Evolutionary conservation across 257 asterid species (phyloP), one percentile per base, ranked within the genome.

Genomic region (Rauvolfia tetraphylla): DNA sequence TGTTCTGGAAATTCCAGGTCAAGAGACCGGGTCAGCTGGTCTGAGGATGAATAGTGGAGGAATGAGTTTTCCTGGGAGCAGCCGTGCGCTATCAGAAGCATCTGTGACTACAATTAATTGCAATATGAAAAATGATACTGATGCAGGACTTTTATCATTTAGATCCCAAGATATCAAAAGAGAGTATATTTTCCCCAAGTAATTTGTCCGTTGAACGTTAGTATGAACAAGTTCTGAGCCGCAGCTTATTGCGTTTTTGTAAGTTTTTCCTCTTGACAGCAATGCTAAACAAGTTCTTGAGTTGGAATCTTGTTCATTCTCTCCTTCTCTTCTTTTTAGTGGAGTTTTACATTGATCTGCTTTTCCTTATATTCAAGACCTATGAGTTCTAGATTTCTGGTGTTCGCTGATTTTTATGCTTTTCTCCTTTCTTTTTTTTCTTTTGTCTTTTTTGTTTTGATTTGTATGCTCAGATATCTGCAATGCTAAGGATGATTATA

Each of bases 21-120:
- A 67, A 13, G 79, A 66, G 59, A 72, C 27, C 58, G 74, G 36
- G 38, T 59, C 68, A 62, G 56, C 48, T 29, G 49, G 75, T 59
- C 17, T 38, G 72, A 77, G 75, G 79, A 80, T 70, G 82, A 73
- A 79, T 34, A 41, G 12, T 42, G 79, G 68, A 46, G 49, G 51
- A 34, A 59, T 63, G 3, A 65, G 67, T 36, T 31, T 79, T 46
- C 39, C 59, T 20, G 83, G 76, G 17, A 70, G 75, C 46, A 76
- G 66, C 75, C 72, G 17, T 67, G 66, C 70, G 18, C 48, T 77
- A 15, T 68, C 76, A 36, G 77, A 81, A 61, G 25, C 73, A 23
- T 58, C 70, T 71, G 69, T 67, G 18, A 56, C 51, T 65, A 46
- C 58, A 46, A 13, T 39, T 11, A 58, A 48, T 73, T 53, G 68